phyloP scores from a whole-genome alignment of 179 eudicot genomes.

The Patellifolia procumbens region DNA sequence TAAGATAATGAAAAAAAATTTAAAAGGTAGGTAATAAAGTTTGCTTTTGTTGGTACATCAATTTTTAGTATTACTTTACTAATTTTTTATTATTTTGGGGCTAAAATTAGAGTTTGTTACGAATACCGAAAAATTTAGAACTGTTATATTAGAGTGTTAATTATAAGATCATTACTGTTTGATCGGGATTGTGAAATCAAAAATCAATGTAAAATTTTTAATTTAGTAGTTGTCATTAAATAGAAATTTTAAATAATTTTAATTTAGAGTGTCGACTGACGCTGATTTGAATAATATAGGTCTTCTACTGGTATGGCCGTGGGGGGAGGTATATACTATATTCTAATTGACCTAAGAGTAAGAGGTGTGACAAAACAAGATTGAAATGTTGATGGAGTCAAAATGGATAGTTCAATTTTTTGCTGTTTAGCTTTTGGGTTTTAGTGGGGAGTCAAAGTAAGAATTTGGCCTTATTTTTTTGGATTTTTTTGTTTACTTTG shows the following conservation, averaged over 20 bases:
- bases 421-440: conserved; percentile 21
- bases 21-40: conserved; percentile 27
- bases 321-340: conserved; percentile 11
- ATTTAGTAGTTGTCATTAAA: too few species aligned
- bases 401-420: conserved; percentile 7
- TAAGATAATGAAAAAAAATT: neutral
- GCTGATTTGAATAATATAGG: too few species aligned
- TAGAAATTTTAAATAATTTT: too few species aligned
- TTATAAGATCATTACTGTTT: too few species aligned
- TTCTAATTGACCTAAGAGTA: conserved; percentile 24
- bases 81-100: neutral
- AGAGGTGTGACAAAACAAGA: neutral
- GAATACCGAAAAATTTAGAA: too few species aligned
- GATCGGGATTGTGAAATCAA: too few species aligned
- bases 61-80: neutral
- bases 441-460: conserved; percentile 34
- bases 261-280: too few species aligned
- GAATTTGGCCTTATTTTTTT: conserved; percentile 30
- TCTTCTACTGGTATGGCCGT: too few species aligned
- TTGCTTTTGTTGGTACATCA: conserved; percentile 31
- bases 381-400: conserved; percentile 18
- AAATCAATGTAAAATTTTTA: too few species aligned
- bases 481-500: neutral
- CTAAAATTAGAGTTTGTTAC: neutral
- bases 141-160: too few species aligned